Evolutionary conservation across 108 stramenopile species (phyloP).

Genomic region (Nitzschia sp.): DNA sequence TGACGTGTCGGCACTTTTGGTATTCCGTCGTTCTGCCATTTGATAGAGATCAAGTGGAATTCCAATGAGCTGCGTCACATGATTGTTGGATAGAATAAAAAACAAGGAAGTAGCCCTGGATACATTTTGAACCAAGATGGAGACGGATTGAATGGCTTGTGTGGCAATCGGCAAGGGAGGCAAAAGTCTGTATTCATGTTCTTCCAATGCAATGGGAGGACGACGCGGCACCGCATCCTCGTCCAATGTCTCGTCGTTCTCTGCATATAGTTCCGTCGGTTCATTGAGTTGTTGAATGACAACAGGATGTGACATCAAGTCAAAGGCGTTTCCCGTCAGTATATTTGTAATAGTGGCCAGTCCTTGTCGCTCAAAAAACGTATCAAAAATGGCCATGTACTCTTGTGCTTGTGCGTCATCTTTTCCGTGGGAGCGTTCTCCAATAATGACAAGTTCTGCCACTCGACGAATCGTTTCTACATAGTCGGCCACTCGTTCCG

Average conservation of each 20-base stretch:
- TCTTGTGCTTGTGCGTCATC: constrained; percentile 25
- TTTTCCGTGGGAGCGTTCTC: constrained; percentile 48
- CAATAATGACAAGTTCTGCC: constrained; percentile 76
- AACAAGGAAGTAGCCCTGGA: constrained; percentile 82
- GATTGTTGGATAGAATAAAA: constrained; percentile 80
- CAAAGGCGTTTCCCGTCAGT: constrained; percentile 61
- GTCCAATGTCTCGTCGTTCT: background rate
- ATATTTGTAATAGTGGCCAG: constrained; percentile 65
- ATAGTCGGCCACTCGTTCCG: constrained; percentile 43
- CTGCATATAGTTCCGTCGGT: background rate
- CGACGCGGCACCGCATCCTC: background rate
- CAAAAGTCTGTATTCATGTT: constrained; percentile 32
- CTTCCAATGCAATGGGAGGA: background rate
- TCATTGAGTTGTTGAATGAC: background rate
- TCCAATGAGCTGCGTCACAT: constrained; percentile 78
- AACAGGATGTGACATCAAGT: constrained; percentile 20
- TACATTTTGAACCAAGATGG: constrained; percentile 88
- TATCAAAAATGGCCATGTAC: constrained; percentile 71
- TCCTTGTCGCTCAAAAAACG: constrained; percentile 78
- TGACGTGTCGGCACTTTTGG: constrained; percentile 14
- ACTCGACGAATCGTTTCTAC: constrained; percentile 74
- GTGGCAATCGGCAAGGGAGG: constrained; percentile 77
- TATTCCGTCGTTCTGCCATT: constrained; percentile 53
- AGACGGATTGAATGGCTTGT: constrained; percentile 82
- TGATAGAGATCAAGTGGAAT: constrained; percentile 69